Base-by-base conservation (phyloP, 148 eudicot genomes). In the Diospyros kaki region DNA sequence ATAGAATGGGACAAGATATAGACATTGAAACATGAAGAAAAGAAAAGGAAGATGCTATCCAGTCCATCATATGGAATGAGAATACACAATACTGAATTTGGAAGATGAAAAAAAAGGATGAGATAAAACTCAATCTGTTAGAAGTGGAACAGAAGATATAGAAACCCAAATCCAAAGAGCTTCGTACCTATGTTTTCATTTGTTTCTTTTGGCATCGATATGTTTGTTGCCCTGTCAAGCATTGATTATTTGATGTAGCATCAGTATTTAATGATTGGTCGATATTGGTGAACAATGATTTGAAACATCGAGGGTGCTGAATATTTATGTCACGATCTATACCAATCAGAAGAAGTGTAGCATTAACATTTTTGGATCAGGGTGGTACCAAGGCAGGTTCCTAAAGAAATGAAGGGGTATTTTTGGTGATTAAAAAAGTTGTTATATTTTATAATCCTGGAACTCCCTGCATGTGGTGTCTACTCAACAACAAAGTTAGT, bases 171-270 rank as follows among this genome's bases (percentile, higher is more conserved):
- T 52, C 63, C 63, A 40, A 4, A 55, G 62, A 56, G 73, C 54
- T 74, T 64, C 69, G 64, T 54, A 74, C 77, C 77, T 65, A 6
- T 80, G 48, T 71, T 73, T 14, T 81, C 60, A 69, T 73, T 46
- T 68, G 83, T 44, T 79, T 75, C 88, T 48, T 74, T 69, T 6
- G 84, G 58, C 65, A 40, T 64, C 1, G 51, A 41, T 58, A 71
- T 38, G 61, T 75, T 77, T 11, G 72, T 40, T 54, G 63, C 56
- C 86, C 87, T 88, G 91, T 82, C 66, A 75, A 84, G 43, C 41
- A 64, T 61, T 48, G 40, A 73, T 62, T 48, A 38, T 2, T 12
- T 5, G n/a, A 2, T 3, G 17, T 40, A 64, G 4, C 40, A 64
- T 40, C n/a, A 64, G 42, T 62, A 28, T 28, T 28, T 28, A 28